Evolutionary conservation across 768 basidiomycete genomes (phyloP).

Genomic region (Suillus sp.): DNA sequence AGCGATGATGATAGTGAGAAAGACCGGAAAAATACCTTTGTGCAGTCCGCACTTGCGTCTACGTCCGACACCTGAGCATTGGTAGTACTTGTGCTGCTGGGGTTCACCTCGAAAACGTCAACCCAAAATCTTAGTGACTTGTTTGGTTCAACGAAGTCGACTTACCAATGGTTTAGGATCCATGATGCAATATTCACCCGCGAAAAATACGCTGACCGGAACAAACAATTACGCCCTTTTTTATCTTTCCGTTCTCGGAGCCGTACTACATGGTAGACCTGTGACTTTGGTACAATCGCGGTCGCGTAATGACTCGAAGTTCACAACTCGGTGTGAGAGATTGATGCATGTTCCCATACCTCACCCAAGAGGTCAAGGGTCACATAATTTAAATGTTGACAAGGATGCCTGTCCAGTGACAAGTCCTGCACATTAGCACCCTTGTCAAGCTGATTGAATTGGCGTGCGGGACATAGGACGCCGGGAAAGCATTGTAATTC

Average conservation of each 20-base stretch:
- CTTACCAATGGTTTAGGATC: background rate
- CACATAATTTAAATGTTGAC: background rate
- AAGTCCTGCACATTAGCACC: background rate
- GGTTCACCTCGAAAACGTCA: background rate
- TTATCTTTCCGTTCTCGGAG: background rate
- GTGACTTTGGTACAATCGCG: background rate
- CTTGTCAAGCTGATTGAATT: background rate
- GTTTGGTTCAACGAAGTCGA: background rate
- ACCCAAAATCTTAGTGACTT: background rate
- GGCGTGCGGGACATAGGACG: background rate
- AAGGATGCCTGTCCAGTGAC: background rate
- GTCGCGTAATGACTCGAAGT: background rate
- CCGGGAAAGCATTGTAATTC: background rate
- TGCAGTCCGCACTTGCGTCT: background rate
- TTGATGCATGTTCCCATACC: background rate
- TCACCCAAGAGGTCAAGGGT: background rate
- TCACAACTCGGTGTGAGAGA: background rate
- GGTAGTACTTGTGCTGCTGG: background rate
- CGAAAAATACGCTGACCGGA: background rate
- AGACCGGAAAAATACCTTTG: background rate
- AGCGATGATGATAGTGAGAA: background rate
- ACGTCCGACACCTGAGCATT: background rate
- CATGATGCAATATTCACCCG: background rate
- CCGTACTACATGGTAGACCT: background rate
- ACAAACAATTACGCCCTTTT: background rate